Percentiles rank a stretch among this genome's conserved stretches.
Evolutionary conservation across 2,329 filamentous ascomycete species (phyloP).

Genomic region (Cryphonectria parasitica): DNA sequence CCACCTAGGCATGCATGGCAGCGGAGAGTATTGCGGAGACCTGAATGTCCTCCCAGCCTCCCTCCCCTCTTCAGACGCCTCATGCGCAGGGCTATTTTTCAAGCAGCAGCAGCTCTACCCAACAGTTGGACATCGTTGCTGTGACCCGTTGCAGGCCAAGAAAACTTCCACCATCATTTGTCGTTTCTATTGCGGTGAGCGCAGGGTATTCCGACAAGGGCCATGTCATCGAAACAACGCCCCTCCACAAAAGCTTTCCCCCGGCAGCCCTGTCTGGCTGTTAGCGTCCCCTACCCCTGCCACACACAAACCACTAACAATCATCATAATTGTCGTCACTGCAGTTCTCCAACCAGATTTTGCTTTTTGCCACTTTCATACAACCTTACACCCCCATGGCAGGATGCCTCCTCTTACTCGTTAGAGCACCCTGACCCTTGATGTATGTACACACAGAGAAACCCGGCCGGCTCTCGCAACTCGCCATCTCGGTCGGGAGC

Average conservation of each 20-base stretch:
- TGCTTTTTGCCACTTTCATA: background rate
- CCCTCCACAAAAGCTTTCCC: too few relatives aligned
- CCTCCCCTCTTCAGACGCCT: background rate
- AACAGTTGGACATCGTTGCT: background rate
- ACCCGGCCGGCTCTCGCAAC: background rate
- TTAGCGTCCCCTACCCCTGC: background rate
- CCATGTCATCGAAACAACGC: background rate
- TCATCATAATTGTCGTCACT: background rate
- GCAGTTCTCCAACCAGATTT: background rate
- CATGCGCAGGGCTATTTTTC: background rate
- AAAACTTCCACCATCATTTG: background rate
- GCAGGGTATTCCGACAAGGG: background rate
- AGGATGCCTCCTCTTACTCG: background rate
- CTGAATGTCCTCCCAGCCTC: slow-evolving; percentile 6
- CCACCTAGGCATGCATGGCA: background rate
- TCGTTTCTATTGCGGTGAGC: background rate
- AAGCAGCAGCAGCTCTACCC: background rate
- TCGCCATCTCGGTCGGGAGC: background rate
- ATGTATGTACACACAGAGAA: background rate
- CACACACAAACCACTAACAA: background rate
- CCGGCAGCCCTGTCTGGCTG: background rate
- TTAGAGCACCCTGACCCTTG: background rate
- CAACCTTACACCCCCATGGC: background rate
- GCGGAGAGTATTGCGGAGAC: slow-evolving; percentile 5
- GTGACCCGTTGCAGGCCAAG: background rate